Base-by-base conservation (phyloP, 495 filamentous ascomycete genomes). In the Emericellopsis terricola region DNA sequence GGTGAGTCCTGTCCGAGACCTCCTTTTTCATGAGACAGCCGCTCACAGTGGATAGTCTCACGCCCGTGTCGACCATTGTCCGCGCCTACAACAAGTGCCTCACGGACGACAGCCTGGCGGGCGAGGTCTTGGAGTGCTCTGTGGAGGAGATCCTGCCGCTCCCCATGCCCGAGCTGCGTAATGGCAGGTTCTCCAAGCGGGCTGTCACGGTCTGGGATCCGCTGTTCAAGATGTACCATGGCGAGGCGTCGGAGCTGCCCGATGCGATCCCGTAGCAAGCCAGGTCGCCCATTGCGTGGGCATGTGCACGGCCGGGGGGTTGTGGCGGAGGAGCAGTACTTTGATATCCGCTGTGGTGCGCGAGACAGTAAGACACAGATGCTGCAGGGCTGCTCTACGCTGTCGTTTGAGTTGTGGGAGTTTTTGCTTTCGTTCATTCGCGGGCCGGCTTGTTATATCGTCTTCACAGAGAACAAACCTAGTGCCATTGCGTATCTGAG, bases 151-250 rank as follows among this genome's bases (percentile, higher is more conserved):
- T 43, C 19, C 41, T 53, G 19, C 41, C 42, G 26, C 33, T 51
- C 23, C 39, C 39, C 15, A 38, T 36, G 16, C 47, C 51, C 8
- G 40, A 41, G 29, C 34, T 51, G 18, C 31, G 37, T 21, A 51
- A 56, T 30, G 55, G 55, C 10, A 29, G 19, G 7, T 29, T 48
- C 2, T 46, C 46, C 3, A 44, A 46, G 34, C 40, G 54, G 31
- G 44, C 47, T 17, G 39, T 43, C 9, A 55, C 53, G 1, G 49
- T 54, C 9, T 58, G 51, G 53, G 54, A 57, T 31, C 53, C 55
- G n/a, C 31, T 58, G 23, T 56, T 56, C 37, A 49, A 51, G 36
- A 42, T 46, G 40, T 41, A 38, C 15, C 54, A 58, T 35, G 41
- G 54, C 15, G 53, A 58, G 37, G 26, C 21, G n/a, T 54, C 48